Conservation (phyloP, 768 basidiomycete genomes). For the Agaricus sinodeliciosus region DNA sequence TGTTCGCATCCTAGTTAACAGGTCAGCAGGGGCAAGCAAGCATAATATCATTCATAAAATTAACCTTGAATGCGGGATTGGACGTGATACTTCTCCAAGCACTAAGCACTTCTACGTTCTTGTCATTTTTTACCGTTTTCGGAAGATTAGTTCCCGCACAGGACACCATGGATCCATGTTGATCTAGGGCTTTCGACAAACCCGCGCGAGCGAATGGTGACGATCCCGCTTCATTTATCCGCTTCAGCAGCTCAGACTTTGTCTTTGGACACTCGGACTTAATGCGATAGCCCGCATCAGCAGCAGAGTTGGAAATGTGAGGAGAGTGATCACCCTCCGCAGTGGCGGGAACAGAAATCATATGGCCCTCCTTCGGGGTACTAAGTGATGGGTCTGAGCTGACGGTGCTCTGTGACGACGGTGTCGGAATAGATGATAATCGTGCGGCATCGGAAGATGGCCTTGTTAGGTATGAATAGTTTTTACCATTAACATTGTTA, state of each 20-base stretch:
- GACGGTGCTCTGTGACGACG: conserved; percentile 23
- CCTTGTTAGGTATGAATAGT: conserved; percentile 11
- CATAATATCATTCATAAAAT: conserved; percentile 1
- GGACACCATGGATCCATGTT: conserved; percentile 46
- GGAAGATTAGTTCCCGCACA: conserved; percentile 69
- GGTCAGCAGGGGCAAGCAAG: conserved; percentile 7
- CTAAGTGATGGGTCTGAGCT: conserved; percentile 28
- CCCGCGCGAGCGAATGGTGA: conserved; percentile 48
- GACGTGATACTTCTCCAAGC: conserved; percentile 76
- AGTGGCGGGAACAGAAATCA: conserved; percentile 19
- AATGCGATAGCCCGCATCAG: conserved; percentile 17
- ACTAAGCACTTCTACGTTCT: conserved; percentile 70
- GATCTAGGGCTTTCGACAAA: conserved; percentile 38
- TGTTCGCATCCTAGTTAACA: conserved; percentile 38
- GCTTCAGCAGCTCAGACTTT: conserved; percentile 29
- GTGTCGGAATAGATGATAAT: conserved; percentile 33
- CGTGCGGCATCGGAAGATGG: conserved; percentile 16
- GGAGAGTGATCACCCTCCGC: conserved; percentile 17
- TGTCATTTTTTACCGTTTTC: conserved; percentile 58
- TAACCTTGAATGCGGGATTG: conserved; percentile 71
- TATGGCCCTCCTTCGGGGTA: conserved; percentile 17
- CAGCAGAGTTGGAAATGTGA: neutral
- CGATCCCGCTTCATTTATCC: conserved; percentile 46
- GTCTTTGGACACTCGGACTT: conserved; percentile 16
- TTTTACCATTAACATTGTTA: neutral